These are phyloP conservation scores for Saitozyma sp. DNA, from an alignment of 768 basidiomycete species.

Conservation along the genomic window DNA sequence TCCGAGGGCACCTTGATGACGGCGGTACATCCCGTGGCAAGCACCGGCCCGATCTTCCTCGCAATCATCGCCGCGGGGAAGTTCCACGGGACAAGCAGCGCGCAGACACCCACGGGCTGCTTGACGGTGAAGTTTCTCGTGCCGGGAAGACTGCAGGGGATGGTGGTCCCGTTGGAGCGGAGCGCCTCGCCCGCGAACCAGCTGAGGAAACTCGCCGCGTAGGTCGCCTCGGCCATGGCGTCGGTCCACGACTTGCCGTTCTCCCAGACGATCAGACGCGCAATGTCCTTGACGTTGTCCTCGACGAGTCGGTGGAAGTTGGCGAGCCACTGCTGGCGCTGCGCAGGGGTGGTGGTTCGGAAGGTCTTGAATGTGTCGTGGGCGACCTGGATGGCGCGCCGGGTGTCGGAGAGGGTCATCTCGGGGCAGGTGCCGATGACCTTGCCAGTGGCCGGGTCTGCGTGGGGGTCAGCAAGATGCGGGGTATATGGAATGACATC, in stretches of 20 bases:
- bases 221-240: conserved; percentile 80
- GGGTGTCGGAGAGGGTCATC: conserved; percentile 80
- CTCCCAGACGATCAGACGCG: conserved; percentile 82
- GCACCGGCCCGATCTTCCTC: conserved; percentile 55
- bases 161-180: conserved; percentile 84
- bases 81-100: conserved; percentile 60
- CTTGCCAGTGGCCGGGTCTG: conserved; percentile 86
- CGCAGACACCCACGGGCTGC: conserved; percentile 66
- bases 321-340: conserved; percentile 78
- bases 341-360: conserved; percentile 80
- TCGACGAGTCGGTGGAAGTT: conserved; percentile 78
- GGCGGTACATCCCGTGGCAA: conserved; percentile 93
- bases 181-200: conserved; percentile 82
- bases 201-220: conserved; percentile 53
- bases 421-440: conserved; percentile 84
- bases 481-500: background rate
- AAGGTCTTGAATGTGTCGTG: conserved; percentile 76
- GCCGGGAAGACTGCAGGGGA: conserved; percentile 71
- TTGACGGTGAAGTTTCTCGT: conserved; percentile 86
- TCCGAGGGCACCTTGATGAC: conserved; percentile 95
- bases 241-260: conserved; percentile 90
- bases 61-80: conserved; percentile 85
- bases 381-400: conserved; percentile 80
- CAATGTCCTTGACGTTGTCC: conserved; percentile 81
- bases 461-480: background rate